Base-by-base conservation (phyloP, 257 asterid genomes). In the Linderniella brevidens region DNA sequence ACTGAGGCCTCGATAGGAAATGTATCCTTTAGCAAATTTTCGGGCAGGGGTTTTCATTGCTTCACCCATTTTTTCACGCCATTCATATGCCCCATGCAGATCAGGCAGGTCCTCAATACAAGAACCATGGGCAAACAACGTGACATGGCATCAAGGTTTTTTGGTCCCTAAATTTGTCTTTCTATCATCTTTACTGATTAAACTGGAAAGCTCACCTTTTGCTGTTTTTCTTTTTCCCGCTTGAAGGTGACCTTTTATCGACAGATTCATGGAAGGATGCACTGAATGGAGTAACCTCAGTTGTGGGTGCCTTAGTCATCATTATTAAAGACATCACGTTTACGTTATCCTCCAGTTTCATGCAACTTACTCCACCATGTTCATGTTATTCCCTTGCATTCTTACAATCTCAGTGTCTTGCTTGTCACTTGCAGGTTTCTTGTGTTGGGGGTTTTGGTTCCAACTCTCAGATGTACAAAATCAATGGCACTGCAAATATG, bases 401-500 rank as follows among this genome's bases (percentile, higher is more conserved):
- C 19, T 16, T 54, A 48, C 48, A 13, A 37, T 14, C 0, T 46
- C 17, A 35, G 12, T 46, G 51, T 18, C 25, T 16, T 46, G 11
- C 9, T 4, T 17, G 8, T 45, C 4, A 14, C 4, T 11, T 71
- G 67, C 77, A 90, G 98, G 80, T 90, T 53, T 85, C 98, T 62
- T 84, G 98, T 56, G 82, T 90, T 64, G 98, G 98, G 8, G 98
- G 98, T 19, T 84, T 90, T 63, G 98, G 98, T 63, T 84, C 96
- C 52, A 90, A 79, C 64, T 51, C 94, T 8, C 53, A 76, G 53
- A 90, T 90, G 98, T 90, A 90, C 69, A 90, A 81, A 69, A 70
- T 77, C 70, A 90, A 90, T 49, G 98, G 98, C 58, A 85, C 94
- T 55, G 94, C 96, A 44, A 90, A 90, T 67, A 77, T 90, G n/a